Percentiles rank a stretch among this genome's conserved stretches.
Conservation (phyloP, 352 stramenopile genomes). For the Phytophthora foliorum region DNA sequence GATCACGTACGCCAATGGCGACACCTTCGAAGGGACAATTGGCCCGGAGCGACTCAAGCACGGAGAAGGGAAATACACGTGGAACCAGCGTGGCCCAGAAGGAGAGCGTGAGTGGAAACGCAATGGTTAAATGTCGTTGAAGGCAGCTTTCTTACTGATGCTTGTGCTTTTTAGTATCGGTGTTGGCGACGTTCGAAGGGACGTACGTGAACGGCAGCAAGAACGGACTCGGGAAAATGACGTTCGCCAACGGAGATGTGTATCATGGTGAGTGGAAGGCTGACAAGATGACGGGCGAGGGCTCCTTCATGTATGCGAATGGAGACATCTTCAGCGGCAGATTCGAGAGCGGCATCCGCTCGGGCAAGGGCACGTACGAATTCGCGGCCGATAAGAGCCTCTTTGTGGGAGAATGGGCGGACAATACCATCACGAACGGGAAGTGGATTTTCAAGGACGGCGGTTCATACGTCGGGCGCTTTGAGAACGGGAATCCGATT, state of each 20-base stretch:
- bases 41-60: slow-evolving; percentile 85
- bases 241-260: slow-evolving; percentile 90
- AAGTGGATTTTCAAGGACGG: slow-evolving; percentile 94
- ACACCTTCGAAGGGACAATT: slow-evolving; percentile 92
- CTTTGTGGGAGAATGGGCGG: slow-evolving; percentile 88
- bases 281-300: slow-evolving; percentile 90
- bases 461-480: slow-evolving; percentile 83
- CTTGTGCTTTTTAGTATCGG: slow-evolving; percentile 51
- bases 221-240: slow-evolving; percentile 92
- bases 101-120: slow-evolving; percentile 56
- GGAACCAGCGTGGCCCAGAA: slow-evolving; percentile 76
- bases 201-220: slow-evolving; percentile 89
- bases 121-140: background rate
- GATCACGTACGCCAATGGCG: slow-evolving; percentile 92
- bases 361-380: slow-evolving; percentile 91
- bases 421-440: slow-evolving; percentile 89
- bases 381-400: slow-evolving; percentile 86
- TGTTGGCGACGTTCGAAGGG: slow-evolving; percentile 87
- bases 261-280: slow-evolving; percentile 92
- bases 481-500: slow-evolving; percentile 89
- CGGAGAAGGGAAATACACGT: slow-evolving; percentile 90
- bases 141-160: background rate
- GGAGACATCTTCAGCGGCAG: slow-evolving; percentile 93
- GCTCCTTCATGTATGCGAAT: slow-evolving; percentile 93
- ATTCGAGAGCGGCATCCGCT: slow-evolving; percentile 85